Percentiles rank a stretch among this genome's conserved stretches.
Evolutionary conservation across 1,284 basidiomycete species (phyloP).

Genomic region (Naganishia sp.): DNA sequence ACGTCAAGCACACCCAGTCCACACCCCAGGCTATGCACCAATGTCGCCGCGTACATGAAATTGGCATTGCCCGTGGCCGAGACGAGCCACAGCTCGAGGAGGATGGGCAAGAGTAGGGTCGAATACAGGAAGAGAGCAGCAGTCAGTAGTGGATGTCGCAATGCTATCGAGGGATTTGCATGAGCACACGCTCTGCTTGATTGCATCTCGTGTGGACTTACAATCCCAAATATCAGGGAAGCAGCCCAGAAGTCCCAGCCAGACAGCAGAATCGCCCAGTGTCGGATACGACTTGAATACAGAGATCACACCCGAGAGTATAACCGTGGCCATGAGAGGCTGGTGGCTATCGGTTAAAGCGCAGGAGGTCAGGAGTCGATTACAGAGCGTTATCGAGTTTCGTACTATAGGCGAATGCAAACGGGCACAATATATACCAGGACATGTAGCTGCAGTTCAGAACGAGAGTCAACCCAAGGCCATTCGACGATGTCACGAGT

Average conservation of each 20-base stretch:
- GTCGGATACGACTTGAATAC: constrained; percentile 93
- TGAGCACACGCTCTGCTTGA: too few species aligned
- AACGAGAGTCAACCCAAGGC: neutral
- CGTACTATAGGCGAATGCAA: constrained; percentile 81
- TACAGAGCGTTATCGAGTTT: constrained; percentile 24
- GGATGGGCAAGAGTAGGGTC: constrained; percentile 80
- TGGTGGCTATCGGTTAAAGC: constrained; percentile 64
- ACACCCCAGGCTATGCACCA: constrained; percentile 87
- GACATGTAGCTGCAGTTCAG: constrained; percentile 69
- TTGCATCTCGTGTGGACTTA: constrained; percentile 11
- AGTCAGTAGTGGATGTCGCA: constrained; percentile 84
- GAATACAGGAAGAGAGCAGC: constrained; percentile 81
- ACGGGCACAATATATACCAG: constrained; percentile 81
- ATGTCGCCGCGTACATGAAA: constrained; percentile 93
- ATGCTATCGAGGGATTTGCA: constrained; percentile 60
- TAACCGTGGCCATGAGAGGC: constrained; percentile 74
- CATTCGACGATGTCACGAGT: neutral
- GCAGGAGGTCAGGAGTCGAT: neutral
- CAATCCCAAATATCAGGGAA: constrained; percentile 69
- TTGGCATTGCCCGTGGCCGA: constrained; percentile 96
- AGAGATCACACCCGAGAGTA: constrained; percentile 74
- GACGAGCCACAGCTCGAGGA: constrained; percentile 87
- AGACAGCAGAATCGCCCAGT: constrained; percentile 82
- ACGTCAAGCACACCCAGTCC: constrained; percentile 80
- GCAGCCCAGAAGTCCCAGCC: constrained; percentile 73